A percentile compares a stretch with the other conserved stretches of the same genome.
These are phyloP conservation scores for Spathaspora boniae DNA, from an alignment of 805 yeast species.

Conservation along the genomic window DNA sequence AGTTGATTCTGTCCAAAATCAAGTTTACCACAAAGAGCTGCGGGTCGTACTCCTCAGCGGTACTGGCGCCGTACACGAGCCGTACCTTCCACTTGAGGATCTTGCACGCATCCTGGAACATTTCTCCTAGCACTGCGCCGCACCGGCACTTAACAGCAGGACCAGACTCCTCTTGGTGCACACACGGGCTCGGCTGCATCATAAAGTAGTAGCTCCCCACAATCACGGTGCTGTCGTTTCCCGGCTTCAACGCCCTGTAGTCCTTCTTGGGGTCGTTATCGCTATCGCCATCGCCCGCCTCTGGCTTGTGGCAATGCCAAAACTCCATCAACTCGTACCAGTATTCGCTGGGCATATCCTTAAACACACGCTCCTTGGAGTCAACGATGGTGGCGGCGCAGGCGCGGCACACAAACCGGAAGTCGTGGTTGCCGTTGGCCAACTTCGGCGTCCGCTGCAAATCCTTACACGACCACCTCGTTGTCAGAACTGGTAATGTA, in stretches of 20 bases:
- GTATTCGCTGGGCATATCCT: constrained; percentile 82
- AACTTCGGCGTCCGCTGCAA: constrained; percentile 32
- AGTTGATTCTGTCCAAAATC: constrained; percentile 39
- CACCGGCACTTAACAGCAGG: constrained; percentile 40
- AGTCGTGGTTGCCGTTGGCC: constrained; percentile 16
- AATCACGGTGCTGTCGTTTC: constrained; percentile 31
- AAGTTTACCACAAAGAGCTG: constrained; percentile 34
- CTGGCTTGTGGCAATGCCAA: constrained; percentile 95
- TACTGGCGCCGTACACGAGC: constrained; percentile 27
- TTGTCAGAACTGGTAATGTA: constrained; percentile 4
- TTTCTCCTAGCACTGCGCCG: constrained; percentile 35
- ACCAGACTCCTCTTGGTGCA: constrained; percentile 2
- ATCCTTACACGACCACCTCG: constrained; percentile 44
- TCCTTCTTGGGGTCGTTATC: constrained; percentile 21
- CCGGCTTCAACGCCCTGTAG: constrained; percentile 47
- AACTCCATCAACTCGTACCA: constrained; percentile 97
- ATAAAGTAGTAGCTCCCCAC: constrained; percentile 59
- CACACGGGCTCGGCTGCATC: constrained; percentile 16
- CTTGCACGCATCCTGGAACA: constrained; percentile 17
- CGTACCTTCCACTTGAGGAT: constrained; percentile 57
- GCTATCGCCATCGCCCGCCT: too few relatives aligned
- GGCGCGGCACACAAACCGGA: constrained; percentile 25
- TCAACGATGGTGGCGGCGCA: constrained; percentile 30
- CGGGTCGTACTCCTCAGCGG: constrained; percentile 26
- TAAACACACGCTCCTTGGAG: constrained; percentile 31